Conservation (phyloP, 2,329 filamentous ascomycete species). For the Colletotrichum melonis region DNA sequence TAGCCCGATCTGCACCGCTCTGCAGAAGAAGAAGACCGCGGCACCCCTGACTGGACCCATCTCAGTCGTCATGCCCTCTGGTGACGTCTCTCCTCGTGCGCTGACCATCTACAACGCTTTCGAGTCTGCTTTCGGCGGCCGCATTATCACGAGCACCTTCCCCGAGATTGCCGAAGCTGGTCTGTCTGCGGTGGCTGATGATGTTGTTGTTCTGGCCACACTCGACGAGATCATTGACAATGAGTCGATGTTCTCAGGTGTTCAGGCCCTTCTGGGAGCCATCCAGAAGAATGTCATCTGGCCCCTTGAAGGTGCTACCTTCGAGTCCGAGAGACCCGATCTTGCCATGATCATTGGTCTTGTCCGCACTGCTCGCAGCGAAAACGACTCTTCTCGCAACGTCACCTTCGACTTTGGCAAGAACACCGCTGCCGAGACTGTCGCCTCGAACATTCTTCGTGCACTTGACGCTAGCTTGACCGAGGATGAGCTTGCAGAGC, state of each 20-base stretch:
- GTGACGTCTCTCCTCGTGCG: not conserved
- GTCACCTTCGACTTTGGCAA: constrained; percentile 36
- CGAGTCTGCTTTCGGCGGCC: constrained; percentile 21
- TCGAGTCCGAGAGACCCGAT: constrained; percentile 34
- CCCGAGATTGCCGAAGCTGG: constrained; percentile 28
- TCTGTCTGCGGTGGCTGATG: constrained; percentile 21
- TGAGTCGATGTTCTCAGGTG: not conserved
- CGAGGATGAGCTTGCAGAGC: constrained; percentile 41
- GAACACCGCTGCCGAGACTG: constrained; percentile 21
- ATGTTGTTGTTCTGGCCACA: constrained; percentile 29
- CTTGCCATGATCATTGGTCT: constrained; percentile 36
- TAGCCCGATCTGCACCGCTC: constrained; percentile 23
- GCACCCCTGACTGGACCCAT: constrained; percentile 23
- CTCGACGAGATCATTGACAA: not conserved
- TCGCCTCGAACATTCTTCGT: constrained; percentile 34
- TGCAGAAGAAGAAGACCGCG: constrained; percentile 21
- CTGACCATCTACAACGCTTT: constrained; percentile 12
- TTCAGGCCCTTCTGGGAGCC: constrained; percentile 36
- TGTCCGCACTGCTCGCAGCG: constrained; percentile 34
- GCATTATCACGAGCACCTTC: constrained; percentile 33
- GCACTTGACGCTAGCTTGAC: constrained; percentile 35
- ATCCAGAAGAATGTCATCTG: constrained; percentile 38
- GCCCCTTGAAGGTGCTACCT: constrained; percentile 32
- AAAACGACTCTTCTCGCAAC: constrained; percentile 35
- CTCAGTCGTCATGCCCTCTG: constrained; percentile 3